Evolutionary conservation across 2,329 filamentous ascomycete genomes (phyloP), one percentile per base, ranked within the genome.

Genomic region (Trichophyton mentagrophytes): DNA sequence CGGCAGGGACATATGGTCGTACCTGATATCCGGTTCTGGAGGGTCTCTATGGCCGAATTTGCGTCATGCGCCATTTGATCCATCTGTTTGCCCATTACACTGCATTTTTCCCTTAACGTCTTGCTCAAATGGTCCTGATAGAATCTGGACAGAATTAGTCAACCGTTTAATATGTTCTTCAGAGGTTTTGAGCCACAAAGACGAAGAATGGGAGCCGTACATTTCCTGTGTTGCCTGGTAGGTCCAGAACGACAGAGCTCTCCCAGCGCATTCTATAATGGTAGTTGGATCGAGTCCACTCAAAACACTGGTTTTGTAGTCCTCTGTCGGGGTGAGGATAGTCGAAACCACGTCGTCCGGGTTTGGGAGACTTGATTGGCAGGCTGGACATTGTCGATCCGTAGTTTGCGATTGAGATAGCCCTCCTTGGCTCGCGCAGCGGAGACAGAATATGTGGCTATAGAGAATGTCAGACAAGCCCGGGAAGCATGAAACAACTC

Each of bases 301-400:
- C 9, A 96, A 78, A 0, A 95, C 82, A 63, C 86, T 91, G 0
- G 88, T 90, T 73, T 95, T 95, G 78, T 93, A 95, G 65, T 95
- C 90, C 68, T 96, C 91, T 0, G 84, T 85, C 0, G 90, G 90
- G 63, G 86, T 88, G 46, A 96, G 78, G 33, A 84, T 80, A 0
- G 86, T 82, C 20, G 86, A 78, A 8, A 88, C 83, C 3, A 85
- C 88, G 74, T 95, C 89, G 66, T 95, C 87, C 0, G 84, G 84
- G 64, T 86, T 87, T 6, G 77, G 75, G 1, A 96, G 80, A 7
- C 79, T 78, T 1, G 83, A 81, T 38, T 82, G 78, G 69, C 92
- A 97, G 27, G 88, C 89, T 60, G 90, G 91, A 69, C 91, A 97
- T 1, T 75, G 75, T 47, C 81, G 78, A 61, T 80, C 74, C 33